phyloP scores from a whole-genome alignment of 169 alveolate genomes.

The Fabrea salina region DNA sequence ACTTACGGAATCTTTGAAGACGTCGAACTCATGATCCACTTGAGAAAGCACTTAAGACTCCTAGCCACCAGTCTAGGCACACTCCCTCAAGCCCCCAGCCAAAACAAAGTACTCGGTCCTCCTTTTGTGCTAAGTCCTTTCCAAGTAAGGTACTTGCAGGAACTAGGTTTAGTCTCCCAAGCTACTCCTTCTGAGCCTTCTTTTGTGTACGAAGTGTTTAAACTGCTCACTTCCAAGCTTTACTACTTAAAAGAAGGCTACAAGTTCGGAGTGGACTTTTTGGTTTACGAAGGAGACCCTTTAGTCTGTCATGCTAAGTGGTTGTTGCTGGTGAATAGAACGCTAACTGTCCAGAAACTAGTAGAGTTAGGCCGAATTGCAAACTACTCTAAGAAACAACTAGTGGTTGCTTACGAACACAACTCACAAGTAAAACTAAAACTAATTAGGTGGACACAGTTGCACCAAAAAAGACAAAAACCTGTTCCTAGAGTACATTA shows the following conservation, averaged over 20 bases:
- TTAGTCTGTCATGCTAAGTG: neutral
- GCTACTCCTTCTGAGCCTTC: neutral
- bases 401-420: neutral
- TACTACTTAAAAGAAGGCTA: neutral
- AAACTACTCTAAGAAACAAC: neutral
- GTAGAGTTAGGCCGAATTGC: neutral
- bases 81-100: neutral
- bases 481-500: neutral
- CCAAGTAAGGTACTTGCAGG: neutral
- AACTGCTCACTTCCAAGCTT: neutral
- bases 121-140: neutral
- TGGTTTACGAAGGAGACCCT: slow-evolving; percentile 15
- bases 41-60: neutral
- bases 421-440: neutral
- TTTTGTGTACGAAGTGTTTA: neutral
- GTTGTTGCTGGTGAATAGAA: neutral
- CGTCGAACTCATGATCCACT: neutral
- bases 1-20: neutral
- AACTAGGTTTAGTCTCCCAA: neutral
- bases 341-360: neutral
- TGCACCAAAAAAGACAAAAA: neutral
- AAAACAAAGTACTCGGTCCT: slow-evolving; percentile 17
- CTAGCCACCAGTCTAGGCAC: neutral
- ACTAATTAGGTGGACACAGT: neutral
- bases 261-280: neutral